These are phyloP conservation scores for Carex cristatella DNA, from an alignment of 176 grass and related monocot genomes.

Conservation along the genomic window DNA sequence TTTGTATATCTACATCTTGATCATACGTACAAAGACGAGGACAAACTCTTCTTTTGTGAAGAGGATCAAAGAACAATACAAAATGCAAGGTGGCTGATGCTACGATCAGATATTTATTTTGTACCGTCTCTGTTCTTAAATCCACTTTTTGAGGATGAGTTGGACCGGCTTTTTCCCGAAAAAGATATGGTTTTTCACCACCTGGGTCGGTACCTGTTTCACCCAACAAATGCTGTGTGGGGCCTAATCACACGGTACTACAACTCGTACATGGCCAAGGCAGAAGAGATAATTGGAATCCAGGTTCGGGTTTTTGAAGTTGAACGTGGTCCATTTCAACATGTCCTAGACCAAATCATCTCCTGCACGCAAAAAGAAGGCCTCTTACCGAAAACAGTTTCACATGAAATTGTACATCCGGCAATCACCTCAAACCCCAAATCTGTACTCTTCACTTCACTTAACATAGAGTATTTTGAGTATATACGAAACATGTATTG, in stretches of 20 bases:
- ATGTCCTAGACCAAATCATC: constrained; percentile 90
- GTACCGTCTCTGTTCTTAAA: constrained; percentile 54
- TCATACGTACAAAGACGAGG: constrained; percentile 27
- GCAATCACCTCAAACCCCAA: constrained; percentile 36
- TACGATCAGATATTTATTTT: constrained; percentile 49
- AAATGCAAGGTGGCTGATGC: constrained; percentile 37
- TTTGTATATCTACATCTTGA: constrained; percentile 64
- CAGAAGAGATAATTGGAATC: constrained; percentile 71
- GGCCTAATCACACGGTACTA: constrained; percentile 32
- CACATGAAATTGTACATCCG: constrained; percentile 20
- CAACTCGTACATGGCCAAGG: constrained; percentile 62
- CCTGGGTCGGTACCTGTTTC: constrained; percentile 58
- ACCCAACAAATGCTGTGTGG: constrained; percentile 56
- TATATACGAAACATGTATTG: constrained; percentile 73
- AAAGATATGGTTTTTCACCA: constrained; percentile 46
- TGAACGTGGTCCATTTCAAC: constrained; percentile 46
- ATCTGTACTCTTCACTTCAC: constrained; percentile 72
- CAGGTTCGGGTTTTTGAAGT: constrained; percentile 80
- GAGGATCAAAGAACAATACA: constrained; percentile 38
- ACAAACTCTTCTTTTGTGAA: constrained; percentile 73
- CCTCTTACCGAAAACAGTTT: constrained; percentile 40
- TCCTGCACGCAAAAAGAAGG: constrained; percentile 58
- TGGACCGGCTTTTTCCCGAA: constrained; percentile 42
- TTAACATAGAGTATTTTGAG: constrained; percentile 69
- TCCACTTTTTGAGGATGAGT: constrained; percentile 24